Base-by-base conservation (phyloP, 2,329 filamentous ascomycete species). In the Rhinocladiella mackenziei region DNA sequence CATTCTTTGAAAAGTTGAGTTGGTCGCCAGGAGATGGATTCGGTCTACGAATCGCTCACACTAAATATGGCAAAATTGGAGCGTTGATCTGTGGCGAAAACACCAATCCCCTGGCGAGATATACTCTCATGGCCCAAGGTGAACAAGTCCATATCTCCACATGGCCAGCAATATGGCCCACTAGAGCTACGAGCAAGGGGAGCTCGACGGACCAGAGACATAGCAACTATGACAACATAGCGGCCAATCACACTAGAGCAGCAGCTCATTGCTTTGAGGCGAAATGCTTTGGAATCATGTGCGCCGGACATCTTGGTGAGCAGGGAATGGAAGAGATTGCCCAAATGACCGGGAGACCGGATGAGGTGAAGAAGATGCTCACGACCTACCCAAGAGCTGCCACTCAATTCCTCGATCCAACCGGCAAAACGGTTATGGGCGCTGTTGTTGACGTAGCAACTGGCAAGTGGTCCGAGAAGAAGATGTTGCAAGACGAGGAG, bases 241-340 rank as follows among this genome's bases (percentile, higher is more conserved):
- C 69, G 0, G 75, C 75, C 0, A 78, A 79, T 48, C 62, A 66
- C n/a, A 73, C 63, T 0, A 62, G 76, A 2, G 69, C 72, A 2
- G 74, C 74, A 0, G 74, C 73, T 0, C 75, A 78, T 55, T 78
- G 74, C 50, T 78, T 80, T 50, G 76, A 78, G 43, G 75, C 72
- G 0, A 79, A 79, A 50, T 74, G 69, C 31, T 79, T 78, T 34
- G 75, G 75, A 0, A 66, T 78, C 1, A 56, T 76, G 11, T 75
- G 72, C 49, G 64, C 71, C 0, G 69, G 68, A 0, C 55, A 66
- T 15, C 57, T 78, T 0, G 69, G 66, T 14, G 31, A 65, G 0
- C 62, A 68, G 11, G 65, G 65, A 0, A 64, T 73, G 2, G 59
- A 68, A 1, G 49, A 51, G 0, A 53, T 70, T 3, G 50, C 62